Conservation (phyloP, 768 basidiomycete genomes). For the Serendipita sp. region DNA sequence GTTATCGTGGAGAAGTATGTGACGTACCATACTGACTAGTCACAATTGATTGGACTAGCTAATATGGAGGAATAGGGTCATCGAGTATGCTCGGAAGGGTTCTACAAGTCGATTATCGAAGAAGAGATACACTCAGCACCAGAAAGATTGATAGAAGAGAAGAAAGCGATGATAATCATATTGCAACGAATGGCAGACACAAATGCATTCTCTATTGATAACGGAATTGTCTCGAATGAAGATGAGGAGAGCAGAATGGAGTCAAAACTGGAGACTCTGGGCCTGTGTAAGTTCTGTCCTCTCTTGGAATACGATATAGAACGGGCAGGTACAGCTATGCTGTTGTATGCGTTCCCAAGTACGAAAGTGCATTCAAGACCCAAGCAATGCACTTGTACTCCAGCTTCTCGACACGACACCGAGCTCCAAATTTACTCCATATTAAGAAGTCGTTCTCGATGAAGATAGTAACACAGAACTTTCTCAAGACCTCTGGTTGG, state of each 20-base stretch:
- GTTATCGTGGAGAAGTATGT: slow-evolving; percentile 55
- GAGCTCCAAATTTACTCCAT: too few species aligned
- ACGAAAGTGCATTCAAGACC: slow-evolving; percentile 37
- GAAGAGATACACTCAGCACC: slow-evolving; percentile 38
- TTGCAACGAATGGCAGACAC: slow-evolving; percentile 45
- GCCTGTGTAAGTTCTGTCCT: slow-evolving; percentile 35
- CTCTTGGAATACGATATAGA: slow-evolving; percentile 18
- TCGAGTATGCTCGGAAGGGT: slow-evolving; percentile 60
- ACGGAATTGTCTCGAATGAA: slow-evolving; percentile 21
- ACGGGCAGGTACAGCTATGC: slow-evolving; percentile 32
- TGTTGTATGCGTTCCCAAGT: slow-evolving; percentile 47
- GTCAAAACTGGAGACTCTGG: slow-evolving; percentile 34
- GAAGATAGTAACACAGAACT: too few species aligned
- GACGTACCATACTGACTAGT: too few species aligned
- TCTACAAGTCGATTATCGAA: slow-evolving; percentile 63
- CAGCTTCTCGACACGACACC: slow-evolving; percentile 21
- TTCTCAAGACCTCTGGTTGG: too few species aligned
- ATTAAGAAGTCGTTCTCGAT: too few species aligned
- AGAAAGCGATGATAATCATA: slow-evolving; percentile 48
- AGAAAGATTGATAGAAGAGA: slow-evolving; percentile 35
- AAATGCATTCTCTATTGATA: slow-evolving; percentile 18
- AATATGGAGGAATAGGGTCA: slow-evolving; percentile 29
- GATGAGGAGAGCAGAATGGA: slow-evolving; percentile 19
- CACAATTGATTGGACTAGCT: too few species aligned
- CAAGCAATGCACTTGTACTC: slow-evolving; percentile 39